These are phyloP conservation scores for Podaxis sp. DNA, from an alignment of 768 basidiomycete genomes.

Conservation along the genomic window DNA sequence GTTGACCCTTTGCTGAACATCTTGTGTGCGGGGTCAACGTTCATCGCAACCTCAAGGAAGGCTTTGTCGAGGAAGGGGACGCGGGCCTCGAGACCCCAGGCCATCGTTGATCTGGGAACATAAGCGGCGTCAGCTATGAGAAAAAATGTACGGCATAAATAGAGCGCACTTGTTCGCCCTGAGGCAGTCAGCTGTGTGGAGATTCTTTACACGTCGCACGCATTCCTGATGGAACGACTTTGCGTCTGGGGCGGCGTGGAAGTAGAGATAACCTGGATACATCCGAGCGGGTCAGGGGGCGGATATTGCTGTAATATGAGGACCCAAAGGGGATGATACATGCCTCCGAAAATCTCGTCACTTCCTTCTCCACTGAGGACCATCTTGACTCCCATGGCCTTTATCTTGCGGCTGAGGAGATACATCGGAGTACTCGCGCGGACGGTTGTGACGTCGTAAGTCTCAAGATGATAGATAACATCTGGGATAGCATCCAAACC, in stretches of 20 bases:
- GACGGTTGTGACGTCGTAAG: constrained; percentile 98
- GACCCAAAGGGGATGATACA: background rate
- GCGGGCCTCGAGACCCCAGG: constrained; percentile 98
- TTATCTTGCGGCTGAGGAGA: constrained; percentile 95
- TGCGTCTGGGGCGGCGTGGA: constrained; percentile 94
- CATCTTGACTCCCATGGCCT: constrained; percentile 99
- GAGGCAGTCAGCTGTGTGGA: constrained; percentile 96
- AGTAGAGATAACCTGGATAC: constrained; percentile 88
- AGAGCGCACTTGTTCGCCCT: constrained; percentile 89
- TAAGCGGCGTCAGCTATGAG: background rate
- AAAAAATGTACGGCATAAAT: background rate
- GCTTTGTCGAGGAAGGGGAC: constrained; percentile 98
- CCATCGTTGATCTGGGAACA: constrained; percentile 86
- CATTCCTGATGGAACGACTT: constrained; percentile 93
- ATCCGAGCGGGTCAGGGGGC: background rate
- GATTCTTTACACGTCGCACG: constrained; percentile 92
- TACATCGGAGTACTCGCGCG: constrained; percentile 99
- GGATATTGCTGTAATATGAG: no score
- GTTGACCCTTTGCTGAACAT: constrained; percentile 80
- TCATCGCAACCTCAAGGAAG: constrained; percentile 94
- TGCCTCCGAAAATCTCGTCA: constrained; percentile 96
- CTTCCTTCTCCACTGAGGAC: constrained; percentile 97
- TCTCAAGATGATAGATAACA: constrained; percentile 97
- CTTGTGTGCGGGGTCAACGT: constrained; percentile 83
- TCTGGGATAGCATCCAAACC: constrained; percentile 96